These are phyloP conservation scores for Oryza meridionalis DNA, from an alignment of 176 grass and related monocot genomes.

Conservation along the genomic window DNA sequence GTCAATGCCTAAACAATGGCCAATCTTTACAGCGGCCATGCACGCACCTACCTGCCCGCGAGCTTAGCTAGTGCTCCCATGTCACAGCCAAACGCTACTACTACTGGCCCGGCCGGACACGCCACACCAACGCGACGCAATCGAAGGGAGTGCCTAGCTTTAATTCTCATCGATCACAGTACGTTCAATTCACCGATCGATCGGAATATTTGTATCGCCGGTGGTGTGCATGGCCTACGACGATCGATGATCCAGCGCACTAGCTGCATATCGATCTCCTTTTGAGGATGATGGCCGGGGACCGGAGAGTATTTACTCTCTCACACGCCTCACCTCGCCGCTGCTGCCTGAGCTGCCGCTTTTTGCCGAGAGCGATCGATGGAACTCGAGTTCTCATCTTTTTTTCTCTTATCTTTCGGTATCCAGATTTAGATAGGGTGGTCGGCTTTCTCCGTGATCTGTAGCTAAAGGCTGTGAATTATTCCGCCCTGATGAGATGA, in stretches of 20 bases:
- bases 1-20: constrained; percentile 48
- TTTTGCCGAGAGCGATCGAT: constrained; percentile 40
- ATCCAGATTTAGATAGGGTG: constrained; percentile 46
- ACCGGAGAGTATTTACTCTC: constrained; percentile 12
- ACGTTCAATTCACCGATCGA: constrained; percentile 2
- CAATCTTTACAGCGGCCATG: constrained; percentile 21
- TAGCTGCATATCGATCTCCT: constrained; percentile 17
- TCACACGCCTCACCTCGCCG: neutral
- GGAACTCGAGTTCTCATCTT: constrained; percentile 9
- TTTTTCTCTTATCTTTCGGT: constrained; percentile 25
- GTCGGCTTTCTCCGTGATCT: constrained; percentile 41
- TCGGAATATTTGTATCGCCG: neutral
- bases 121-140: constrained; percentile 5
- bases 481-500: neutral
- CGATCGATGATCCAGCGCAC: neutral
- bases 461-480: neutral
- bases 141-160: constrained; percentile 20
- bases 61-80: constrained; percentile 32
- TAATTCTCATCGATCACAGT: constrained; percentile 19
- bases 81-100: constrained; percentile 43
- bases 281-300: constrained; percentile 17
- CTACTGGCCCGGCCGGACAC: neutral
- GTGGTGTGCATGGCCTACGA: constrained; percentile 19
- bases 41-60: neutral
- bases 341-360: neutral